These are phyloP conservation scores for Suillus paluster DNA, from an alignment of 768 basidiomycete genomes.

Conservation along the genomic window DNA sequence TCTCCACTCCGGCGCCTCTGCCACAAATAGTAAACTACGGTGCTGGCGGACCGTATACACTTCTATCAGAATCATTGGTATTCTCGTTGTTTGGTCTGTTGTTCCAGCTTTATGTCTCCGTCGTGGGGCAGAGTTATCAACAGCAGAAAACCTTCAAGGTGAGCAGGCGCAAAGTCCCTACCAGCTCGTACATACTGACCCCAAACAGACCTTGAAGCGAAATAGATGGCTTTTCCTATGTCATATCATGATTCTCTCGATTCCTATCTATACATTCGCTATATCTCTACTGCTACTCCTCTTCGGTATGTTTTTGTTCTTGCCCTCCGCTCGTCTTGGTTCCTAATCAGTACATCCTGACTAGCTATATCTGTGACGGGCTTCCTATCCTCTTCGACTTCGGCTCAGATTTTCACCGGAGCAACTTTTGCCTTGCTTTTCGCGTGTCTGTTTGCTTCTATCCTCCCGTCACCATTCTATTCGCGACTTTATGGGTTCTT, in stretches of 20 bases:
- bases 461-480: neutral
- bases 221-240: constrained; percentile 1
- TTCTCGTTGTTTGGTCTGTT: neutral
- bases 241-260: neutral
- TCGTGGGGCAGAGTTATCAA: constrained; percentile 1
- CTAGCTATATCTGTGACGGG: neutral
- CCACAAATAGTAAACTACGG: neutral
- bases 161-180: neutral
- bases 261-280: neutral
- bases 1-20: neutral
- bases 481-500: neutral
- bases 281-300: constrained; percentile 3
- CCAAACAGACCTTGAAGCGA: neutral
- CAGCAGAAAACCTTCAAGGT: neutral
- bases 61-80: constrained; percentile 1
- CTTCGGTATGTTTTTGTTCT: neutral
- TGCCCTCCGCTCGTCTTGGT: neutral
- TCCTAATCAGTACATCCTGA: neutral
- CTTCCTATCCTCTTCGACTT: constrained; percentile 1
- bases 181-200: neutral
- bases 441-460: neutral
- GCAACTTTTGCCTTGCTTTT: constrained; percentile 1
- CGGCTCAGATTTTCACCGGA: neutral
- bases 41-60: neutral
- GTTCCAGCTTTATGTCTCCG: neutral